These are phyloP conservation scores for Debaryomyces hansenii DNA, from an alignment of 805 yeast species.

Conservation along the genomic window DNA sequence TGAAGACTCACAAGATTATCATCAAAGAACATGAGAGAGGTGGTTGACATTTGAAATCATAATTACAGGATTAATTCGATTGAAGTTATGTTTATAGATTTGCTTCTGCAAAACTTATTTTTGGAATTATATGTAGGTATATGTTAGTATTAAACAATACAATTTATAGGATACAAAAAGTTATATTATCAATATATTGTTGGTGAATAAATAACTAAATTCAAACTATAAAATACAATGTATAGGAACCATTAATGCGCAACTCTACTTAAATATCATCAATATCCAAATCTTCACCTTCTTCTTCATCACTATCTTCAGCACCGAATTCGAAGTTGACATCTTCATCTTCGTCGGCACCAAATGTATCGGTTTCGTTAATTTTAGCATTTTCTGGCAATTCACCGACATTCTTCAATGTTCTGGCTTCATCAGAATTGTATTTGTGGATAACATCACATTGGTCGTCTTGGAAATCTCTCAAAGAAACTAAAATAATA, in stretches of 20 bases:
- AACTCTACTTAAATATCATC: conserved; percentile 73
- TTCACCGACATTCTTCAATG: conserved; percentile 93
- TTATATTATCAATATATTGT: neutral
- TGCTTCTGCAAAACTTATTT: too few relatives aligned
- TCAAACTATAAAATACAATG: conserved; percentile 5
- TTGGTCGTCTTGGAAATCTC: conserved; percentile 98
- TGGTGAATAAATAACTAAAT: neutral
- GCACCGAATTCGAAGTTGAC: conserved; percentile 98
- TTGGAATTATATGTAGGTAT: too few relatives aligned
- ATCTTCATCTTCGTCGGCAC: conserved; percentile 95
- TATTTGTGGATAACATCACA: conserved; percentile 98
- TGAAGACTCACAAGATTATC: conserved; percentile 29
- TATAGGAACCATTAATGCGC: conserved; percentile 7
- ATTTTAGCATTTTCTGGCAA: conserved; percentile 96
- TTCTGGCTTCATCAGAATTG: conserved; percentile 97
- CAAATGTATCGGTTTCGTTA: conserved; percentile 96
- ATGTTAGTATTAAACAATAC: too few relatives aligned
- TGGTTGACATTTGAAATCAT: too few relatives aligned
- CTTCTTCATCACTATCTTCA: conserved; percentile 77
- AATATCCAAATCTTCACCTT: conserved; percentile 75
- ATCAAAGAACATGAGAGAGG: neutral
- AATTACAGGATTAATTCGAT: too few relatives aligned
- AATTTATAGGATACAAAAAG: neutral
- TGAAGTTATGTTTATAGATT: too few relatives aligned
- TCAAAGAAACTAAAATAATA: conserved; percentile 88